Conservation (phyloP, 257 asterid species). For the Gentiana straminea region DNA sequence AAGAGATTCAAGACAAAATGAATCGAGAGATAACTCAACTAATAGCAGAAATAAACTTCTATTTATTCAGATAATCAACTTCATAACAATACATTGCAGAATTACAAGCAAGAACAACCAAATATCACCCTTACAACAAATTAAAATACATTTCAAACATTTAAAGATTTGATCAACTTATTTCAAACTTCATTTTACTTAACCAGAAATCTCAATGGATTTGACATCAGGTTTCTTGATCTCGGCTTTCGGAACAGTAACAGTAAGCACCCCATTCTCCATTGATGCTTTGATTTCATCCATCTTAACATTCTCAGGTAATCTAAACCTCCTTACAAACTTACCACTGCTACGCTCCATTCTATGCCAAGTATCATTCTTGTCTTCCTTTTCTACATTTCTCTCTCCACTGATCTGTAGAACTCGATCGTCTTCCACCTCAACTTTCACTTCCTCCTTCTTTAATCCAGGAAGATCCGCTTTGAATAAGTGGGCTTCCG, state of each 20-base stretch:
- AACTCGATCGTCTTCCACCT: background rate
- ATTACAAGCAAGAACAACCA: too few species aligned
- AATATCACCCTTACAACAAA: too few species aligned
- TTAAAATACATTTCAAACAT: too few species aligned
- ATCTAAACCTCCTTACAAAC: slow-evolving; percentile 6
- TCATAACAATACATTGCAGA: too few species aligned
- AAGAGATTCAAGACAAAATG: too few species aligned
- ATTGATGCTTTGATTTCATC: slow-evolving; percentile 2
- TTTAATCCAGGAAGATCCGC: slow-evolving; percentile 1
- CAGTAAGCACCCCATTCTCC: slow-evolving; percentile 6
- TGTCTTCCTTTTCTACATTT: slow-evolving; percentile 3
- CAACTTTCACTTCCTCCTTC: slow-evolving; percentile 7
- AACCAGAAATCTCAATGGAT: slow-evolving; percentile 7
- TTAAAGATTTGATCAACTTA: too few species aligned
- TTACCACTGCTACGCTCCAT: slow-evolving; percentile 1
- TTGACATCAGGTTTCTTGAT: slow-evolving; percentile 4
- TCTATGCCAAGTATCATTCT: slow-evolving; percentile 4
- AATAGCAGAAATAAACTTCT: too few species aligned
- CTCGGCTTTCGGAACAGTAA: slow-evolving; percentile 6
- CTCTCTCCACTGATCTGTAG: slow-evolving; percentile 9
- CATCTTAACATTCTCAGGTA: slow-evolving; percentile 8
- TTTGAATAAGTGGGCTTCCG: slow-evolving; percentile 4
- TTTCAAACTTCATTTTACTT: too few species aligned
- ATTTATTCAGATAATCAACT: too few species aligned
- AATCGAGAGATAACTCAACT: too few species aligned